phyloP scores from a whole-genome alignment of 768 basidiomycete genomes.

The Termitomyces sp. region DNA sequence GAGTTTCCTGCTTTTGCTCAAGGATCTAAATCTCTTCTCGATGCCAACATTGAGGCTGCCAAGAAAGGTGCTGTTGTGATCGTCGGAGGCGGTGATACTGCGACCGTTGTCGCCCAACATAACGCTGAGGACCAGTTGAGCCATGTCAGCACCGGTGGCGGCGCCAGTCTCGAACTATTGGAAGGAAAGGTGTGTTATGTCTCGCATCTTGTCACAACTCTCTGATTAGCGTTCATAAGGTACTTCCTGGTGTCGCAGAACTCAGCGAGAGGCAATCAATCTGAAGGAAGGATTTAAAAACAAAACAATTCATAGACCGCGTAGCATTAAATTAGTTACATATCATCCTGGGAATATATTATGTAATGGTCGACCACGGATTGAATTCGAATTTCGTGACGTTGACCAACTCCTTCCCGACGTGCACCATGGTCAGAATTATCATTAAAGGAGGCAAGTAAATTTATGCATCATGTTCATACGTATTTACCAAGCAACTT shows the following conservation, averaged over 20 bases:
- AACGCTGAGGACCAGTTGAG: conserved; percentile 82
- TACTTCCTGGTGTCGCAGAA: conserved; percentile 86
- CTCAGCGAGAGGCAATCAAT: conserved; percentile 68
- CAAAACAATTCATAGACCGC: not conserved
- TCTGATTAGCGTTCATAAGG: conserved; percentile 32
- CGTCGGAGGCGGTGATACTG: conserved; percentile 93
- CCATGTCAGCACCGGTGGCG: conserved; percentile 96
- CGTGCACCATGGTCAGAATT: conserved; percentile 66
- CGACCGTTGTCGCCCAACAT: conserved; percentile 90
- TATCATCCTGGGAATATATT: conserved; percentile 9
- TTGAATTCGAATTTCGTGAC: not conserved
- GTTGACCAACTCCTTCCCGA: not conserved
- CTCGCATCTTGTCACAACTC: not conserved
- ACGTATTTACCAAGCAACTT: conserved; percentile 4
- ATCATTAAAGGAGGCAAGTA: conserved; percentile 83
- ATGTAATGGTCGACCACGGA: not conserved
- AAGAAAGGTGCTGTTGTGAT: conserved; percentile 86
- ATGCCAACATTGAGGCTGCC: conserved; percentile 84
- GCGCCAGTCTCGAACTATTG: conserved; percentile 89
- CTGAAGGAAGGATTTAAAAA: not conserved
- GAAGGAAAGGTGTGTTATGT: conserved; percentile 82
- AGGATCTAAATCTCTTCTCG: conserved; percentile 80
- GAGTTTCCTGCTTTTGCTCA: conserved; percentile 90
- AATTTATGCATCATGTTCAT: conserved; percentile 6
- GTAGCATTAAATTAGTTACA: not conserved